Base-by-base conservation (phyloP, 257 asterid genomes). In the Scutellaria barbata region DNA sequence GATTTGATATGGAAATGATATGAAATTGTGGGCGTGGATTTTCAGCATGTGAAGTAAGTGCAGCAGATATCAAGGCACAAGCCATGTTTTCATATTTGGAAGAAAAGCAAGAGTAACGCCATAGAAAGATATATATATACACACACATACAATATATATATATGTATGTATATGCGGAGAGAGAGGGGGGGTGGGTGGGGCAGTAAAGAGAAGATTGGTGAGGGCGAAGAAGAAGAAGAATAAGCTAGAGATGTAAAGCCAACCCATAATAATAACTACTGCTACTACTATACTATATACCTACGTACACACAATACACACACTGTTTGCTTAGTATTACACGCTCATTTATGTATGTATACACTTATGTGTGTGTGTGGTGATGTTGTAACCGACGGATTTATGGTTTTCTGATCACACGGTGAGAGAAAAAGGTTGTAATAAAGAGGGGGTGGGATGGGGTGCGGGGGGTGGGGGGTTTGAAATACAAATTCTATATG, bases 371-470 rank as follows among this genome's bases (percentile, higher is more conserved):
- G 48, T 51, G 51, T 30, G 65, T 47, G 64, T 65, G 65, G 64
- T 66, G 60, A 72, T 69, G 16, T 79, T 80, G 81, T 82, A 88
- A 82, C 89, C 80, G 91, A 82, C 82, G 91, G 77, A 83, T 80
- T 88, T 76, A 88, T 83, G 77, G 52, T 80, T 30, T 71, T 73
- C 75, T 84, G 80, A 79, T 82, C 76, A 67, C 76, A 67, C 74
- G 80, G 80, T 68, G 75, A 68, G 83, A 74, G 79, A 72, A 66
- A 57, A 54, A 63, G 77, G 77, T 47, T 66, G 79, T 42, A 78
- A 75, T 82, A 61, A 82, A 73, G 77, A 59, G 39, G 71, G 74
- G 43, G 45, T 47, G 63, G 69, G 70, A 9, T 51, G 50, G 10
- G 30, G 30, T 1, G 30, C 33, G 77, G 54, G 39, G 68, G 74